These are phyloP conservation scores for Sphaerulina vaccinii DNA, from an alignment of 2,329 filamentous ascomycete genomes.

Conservation along the genomic window DNA sequence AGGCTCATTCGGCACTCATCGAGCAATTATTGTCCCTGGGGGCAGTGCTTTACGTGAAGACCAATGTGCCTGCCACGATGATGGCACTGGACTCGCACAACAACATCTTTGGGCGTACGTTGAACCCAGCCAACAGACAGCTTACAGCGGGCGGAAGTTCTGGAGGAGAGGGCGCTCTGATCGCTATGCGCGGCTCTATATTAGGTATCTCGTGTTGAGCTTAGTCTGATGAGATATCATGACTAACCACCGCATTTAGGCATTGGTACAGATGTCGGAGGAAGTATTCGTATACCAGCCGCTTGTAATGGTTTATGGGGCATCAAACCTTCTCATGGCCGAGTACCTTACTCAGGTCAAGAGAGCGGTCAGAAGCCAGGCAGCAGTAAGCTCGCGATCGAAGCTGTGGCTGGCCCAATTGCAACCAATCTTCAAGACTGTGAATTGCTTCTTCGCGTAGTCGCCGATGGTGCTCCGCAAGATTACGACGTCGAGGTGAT, in stretches of 20 bases:
- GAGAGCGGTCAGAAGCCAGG: constrained; percentile 49
- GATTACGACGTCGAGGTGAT: constrained; percentile 46
- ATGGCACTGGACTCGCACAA: constrained; percentile 55
- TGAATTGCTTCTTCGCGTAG: constrained; percentile 54
- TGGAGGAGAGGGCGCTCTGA: constrained; percentile 54
- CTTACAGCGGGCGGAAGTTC: constrained; percentile 54
- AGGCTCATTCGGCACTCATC: constrained; percentile 51
- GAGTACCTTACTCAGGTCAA: constrained; percentile 55
- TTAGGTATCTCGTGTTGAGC: constrained; percentile 43
- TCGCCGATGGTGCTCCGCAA: constrained; percentile 56
- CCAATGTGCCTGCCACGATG: constrained; percentile 51
- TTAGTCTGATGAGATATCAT: not conserved
- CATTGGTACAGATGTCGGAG: constrained; percentile 56
- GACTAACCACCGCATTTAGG: not conserved
- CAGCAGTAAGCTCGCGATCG: constrained; percentile 46
- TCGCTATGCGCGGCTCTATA: constrained; percentile 50
- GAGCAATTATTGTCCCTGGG: constrained; percentile 48
- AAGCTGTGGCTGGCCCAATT: constrained; percentile 48
- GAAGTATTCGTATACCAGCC: constrained; percentile 50
- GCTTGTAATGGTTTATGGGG: constrained; percentile 53
- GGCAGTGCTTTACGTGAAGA: constrained; percentile 52
- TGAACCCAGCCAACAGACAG: constrained; percentile 50
- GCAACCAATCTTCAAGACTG: constrained; percentile 51
- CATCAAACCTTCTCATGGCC: constrained; percentile 45
- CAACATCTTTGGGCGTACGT: constrained; percentile 49